Conservation (phyloP, 2,329 filamentous ascomycete species). For the Dothistroma septosporum region DNA sequence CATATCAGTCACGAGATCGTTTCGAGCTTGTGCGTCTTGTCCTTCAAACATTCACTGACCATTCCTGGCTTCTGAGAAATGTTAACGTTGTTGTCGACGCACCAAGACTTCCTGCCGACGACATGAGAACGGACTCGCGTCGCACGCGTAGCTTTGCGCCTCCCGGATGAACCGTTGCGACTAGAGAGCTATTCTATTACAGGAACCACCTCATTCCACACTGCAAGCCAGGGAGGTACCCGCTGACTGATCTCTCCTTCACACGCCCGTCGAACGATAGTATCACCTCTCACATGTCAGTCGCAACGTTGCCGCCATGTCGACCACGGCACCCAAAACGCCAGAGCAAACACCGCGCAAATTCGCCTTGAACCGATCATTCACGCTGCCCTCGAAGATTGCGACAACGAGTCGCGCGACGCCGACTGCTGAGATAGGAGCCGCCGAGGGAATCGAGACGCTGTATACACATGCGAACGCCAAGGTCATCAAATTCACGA, state of each 20-base stretch:
- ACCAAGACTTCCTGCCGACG: neutral
- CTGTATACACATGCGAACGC: slow-evolving; percentile 70
- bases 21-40: neutral
- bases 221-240: neutral
- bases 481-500: slow-evolving; percentile 65
- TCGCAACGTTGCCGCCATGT: slow-evolving; percentile 17
- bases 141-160: neutral
- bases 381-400: slow-evolving; percentile 45
- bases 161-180: neutral
- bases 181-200: neutral
- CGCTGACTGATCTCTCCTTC: neutral
- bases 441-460: slow-evolving; percentile 56
- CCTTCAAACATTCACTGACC: neutral
- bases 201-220: neutral
- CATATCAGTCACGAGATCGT: neutral
- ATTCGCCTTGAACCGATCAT: slow-evolving; percentile 40
- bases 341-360: slow-evolving; percentile 27
- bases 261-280: neutral
- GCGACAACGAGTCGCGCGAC: slow-evolving; percentile 29
- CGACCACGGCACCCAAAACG: slow-evolving; percentile 28
- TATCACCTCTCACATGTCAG: neutral
- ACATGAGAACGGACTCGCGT: neutral
- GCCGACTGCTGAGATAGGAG: slow-evolving; percentile 34
- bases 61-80: neutral
- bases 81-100: neutral